phyloP scores from a whole-genome alignment of 73 alveolate genomes.

The Paraurostyla sp. region DNA sequence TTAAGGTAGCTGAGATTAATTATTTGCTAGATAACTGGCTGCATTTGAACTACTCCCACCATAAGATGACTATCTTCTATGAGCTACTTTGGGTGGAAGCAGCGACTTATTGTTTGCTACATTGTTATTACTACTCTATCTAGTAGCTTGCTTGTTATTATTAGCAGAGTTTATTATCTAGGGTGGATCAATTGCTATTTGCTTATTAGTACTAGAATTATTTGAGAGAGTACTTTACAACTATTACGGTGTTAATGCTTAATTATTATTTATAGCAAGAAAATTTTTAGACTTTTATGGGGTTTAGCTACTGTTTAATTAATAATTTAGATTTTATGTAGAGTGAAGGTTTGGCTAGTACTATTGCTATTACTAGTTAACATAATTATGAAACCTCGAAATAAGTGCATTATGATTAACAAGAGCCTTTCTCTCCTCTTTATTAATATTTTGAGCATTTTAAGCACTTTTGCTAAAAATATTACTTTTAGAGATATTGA shows the following conservation, averaged over 20 bases:
- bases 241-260: neutral
- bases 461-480: neutral
- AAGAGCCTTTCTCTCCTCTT: slow-evolving; percentile 32
- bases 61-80: slow-evolving; percentile 52
- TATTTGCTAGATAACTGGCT: neutral
- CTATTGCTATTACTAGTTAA: neutral
- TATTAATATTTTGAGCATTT: neutral
- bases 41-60: slow-evolving; percentile 48
- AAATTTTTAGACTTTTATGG: neutral
- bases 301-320: neutral
- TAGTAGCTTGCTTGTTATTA: neutral
- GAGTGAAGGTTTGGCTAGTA: neutral
- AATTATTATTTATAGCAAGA: neutral
- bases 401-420: slow-evolving; percentile 29
- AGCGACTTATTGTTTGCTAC: neutral
- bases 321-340: neutral
- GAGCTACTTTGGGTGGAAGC: slow-evolving; percentile 53
- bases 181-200: neutral
- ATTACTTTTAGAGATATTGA: neutral
- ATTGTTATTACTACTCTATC: neutral
- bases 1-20: neutral
- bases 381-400: slow-evolving; percentile 9
- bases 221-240: neutral
- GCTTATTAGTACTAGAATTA: neutral
- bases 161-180: neutral